phyloP scores from a whole-genome alignment of 2,329 filamentous ascomycete genomes.

The Capronia epimyces region DNA sequence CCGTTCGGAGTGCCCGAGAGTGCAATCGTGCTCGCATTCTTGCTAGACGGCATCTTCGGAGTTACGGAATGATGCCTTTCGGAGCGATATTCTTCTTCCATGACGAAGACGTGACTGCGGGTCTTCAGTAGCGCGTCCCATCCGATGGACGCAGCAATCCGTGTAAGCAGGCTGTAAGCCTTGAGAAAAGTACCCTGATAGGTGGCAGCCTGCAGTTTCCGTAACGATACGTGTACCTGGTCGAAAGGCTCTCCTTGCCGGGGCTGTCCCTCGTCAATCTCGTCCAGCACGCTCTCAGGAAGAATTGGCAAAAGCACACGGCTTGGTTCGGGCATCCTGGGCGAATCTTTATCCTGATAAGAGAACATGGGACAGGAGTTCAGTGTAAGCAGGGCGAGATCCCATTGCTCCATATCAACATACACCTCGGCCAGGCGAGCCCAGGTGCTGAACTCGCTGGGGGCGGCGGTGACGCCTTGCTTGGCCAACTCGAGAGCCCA shows the following conservation, averaged over 20 bases:
- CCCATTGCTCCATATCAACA: conserved; percentile 90
- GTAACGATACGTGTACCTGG: conserved; percentile 77
- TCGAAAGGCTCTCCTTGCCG: conserved; percentile 70
- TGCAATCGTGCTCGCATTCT: conserved; percentile 73
- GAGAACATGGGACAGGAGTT: conserved; percentile 99
- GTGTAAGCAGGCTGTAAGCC: conserved; percentile 87
- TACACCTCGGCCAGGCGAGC: conserved; percentile 90
- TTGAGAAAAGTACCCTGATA: conserved; percentile 96
- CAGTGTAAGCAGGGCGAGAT: conserved; percentile 85
- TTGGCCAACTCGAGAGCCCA: conserved; percentile 92
- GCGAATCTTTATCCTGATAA: conserved; percentile 96
- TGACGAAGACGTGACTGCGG: conserved; percentile 94
- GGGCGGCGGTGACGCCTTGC: conserved; percentile 86
- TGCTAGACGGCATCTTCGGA: conserved; percentile 46
- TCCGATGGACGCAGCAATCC: conserved; percentile 92
- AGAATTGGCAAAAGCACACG: conserved; percentile 82
- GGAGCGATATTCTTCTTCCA: conserved; percentile 96
- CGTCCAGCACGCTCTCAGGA: conserved; percentile 82
- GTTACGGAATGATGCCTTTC: conserved; percentile 56
- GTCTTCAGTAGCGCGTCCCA: conserved; percentile 96
- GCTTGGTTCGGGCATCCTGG: conserved; percentile 86
- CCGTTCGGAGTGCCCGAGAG: conserved; percentile 62
- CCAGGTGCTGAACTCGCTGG: conserved; percentile 97
- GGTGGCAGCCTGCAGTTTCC: conserved; percentile 77
- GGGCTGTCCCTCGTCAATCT: conserved; percentile 84